A percentile compares a stretch with the other conserved stretches of the same genome.
Evolutionary conservation across 805 yeast species (phyloP).

Genomic region (Pichia occidentalis): DNA sequence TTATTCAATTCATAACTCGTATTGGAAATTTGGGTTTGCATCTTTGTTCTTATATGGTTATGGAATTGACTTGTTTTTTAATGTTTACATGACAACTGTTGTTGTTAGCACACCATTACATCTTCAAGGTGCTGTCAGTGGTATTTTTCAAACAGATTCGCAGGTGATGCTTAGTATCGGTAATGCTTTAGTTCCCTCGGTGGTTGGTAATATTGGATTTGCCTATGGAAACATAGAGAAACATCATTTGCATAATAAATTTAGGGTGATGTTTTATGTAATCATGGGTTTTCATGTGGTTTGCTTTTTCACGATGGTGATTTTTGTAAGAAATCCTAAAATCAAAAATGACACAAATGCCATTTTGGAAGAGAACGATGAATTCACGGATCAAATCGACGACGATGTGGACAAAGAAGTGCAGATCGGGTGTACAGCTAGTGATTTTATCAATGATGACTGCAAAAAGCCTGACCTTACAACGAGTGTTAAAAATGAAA

Average conservation of each 20-base stretch:
- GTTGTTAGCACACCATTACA: constrained; percentile 20
- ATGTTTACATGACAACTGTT: constrained; percentile 29
- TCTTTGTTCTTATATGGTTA: constrained; percentile 19
- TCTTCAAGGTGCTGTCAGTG: constrained; percentile 18
- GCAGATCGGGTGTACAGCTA: no score
- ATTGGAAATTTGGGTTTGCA: constrained; percentile 25
- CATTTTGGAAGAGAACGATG: no score
- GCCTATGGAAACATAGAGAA: constrained; percentile 2
- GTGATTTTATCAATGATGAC: no score
- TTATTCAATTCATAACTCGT: constrained; percentile 15
- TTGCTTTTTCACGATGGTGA: no score
- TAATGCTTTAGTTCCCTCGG: constrained; percentile 16
- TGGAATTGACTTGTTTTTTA: constrained; percentile 28
- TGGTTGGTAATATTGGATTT: constrained; percentile 10
- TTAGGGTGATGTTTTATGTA: background rate
- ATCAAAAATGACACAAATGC: no score
- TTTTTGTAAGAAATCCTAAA: no score
- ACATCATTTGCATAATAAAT: constrained; percentile 7
- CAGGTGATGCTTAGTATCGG: constrained; percentile 16
- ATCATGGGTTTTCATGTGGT: no score
- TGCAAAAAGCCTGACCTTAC: no score
- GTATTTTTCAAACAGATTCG: constrained; percentile 15
- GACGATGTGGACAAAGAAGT: no score
- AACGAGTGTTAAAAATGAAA: no score
- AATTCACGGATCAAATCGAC: no score